phyloP scores from a whole-genome alignment of 306 rosid species.

The Morella rubra region DNA sequence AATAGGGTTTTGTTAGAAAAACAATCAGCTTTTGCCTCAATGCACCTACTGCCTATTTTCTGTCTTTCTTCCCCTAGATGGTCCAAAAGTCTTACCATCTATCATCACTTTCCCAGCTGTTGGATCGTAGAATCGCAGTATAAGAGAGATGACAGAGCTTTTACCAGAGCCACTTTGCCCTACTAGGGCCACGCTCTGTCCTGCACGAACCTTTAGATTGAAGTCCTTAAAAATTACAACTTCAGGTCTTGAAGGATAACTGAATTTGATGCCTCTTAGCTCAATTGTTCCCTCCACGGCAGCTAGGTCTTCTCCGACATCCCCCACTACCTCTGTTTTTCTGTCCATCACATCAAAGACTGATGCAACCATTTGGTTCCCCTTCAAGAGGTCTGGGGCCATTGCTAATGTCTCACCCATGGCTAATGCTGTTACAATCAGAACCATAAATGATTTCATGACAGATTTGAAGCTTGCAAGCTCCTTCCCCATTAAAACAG shows the following conservation, averaged over 20 bases:
- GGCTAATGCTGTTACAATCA: slow-evolving; percentile 86
- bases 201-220: slow-evolving; percentile 66
- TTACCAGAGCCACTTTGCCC: slow-evolving; percentile 99
- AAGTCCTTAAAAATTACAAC: slow-evolving; percentile 80
- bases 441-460: slow-evolving; percentile 93
- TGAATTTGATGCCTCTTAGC: slow-evolving; percentile 66
- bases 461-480: slow-evolving; percentile 84
- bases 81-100: slow-evolving; percentile 62
- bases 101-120: slow-evolving; percentile 72
- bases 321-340: slow-evolving; percentile 57
- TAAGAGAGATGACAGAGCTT: slow-evolving; percentile 87
- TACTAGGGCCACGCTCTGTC: slow-evolving; percentile 77
- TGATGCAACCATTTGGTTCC: slow-evolving; percentile 93
- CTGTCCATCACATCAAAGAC: slow-evolving; percentile 82
- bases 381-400: slow-evolving; percentile 92
- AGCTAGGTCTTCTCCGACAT: slow-evolving; percentile 66
- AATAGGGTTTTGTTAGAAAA: neutral
- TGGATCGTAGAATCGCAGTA: slow-evolving; percentile 91
- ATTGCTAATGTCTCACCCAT: slow-evolving; percentile 92
- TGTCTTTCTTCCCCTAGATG: neutral
- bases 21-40: neutral
- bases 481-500: slow-evolving; percentile 84
- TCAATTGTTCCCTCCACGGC: slow-evolving; percentile 83
- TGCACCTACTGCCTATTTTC: neutral
- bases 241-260: slow-evolving; percentile 92